Base-by-base conservation (phyloP, 2,329 filamentous ascomycete species). In the Sporothrix mexicana region DNA sequence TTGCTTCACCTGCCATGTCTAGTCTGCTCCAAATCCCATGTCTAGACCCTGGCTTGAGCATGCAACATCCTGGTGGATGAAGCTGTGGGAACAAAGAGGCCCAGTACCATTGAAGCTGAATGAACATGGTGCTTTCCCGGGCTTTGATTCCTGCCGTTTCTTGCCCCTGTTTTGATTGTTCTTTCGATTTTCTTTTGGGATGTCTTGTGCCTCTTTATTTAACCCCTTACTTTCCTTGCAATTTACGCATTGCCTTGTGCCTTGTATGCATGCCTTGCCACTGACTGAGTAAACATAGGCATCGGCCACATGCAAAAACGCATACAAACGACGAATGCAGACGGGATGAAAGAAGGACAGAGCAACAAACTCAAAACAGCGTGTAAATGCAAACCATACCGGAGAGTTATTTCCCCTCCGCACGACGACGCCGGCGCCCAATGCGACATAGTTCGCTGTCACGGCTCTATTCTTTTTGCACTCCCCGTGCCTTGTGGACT, bases 81-180 rank as follows among this genome's bases (percentile, higher is more conserved):
- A 17, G 55, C 12, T 13, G 55, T 41, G n/a, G 10, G 2, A 25
- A 67, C 12, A 36, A 36, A 51, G 64, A 36, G 41, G n/a, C n/a
- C 10, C 62, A 17, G 49, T 30, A 49, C 30, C 30, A 1, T 1
- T 2, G 30, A 36, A 36, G 30, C 30, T 36, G 30, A 36, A 36
- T 36, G 30, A 36, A 36, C 30, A 36, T 36, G 30, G 30, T 25
- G 51, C 9, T 25, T 23, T 17, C n/a, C 3, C 7, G 41, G 36
- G 36, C 59, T 45, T 66, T 66, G 61, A 45, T 15, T 25, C 61
- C 61, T 64, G 55, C 25, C 55, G 55, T 36, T 25, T 13, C 25
- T 36, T 12, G 57, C 36, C 57, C 57, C 57, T 61, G 25, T 61
- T 61, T 61, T 41, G 57, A 41, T 61, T 61, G 13, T 61, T 61